These are phyloP conservation scores for Pestalotiopsis sp. DNA, from an alignment of 2,329 filamentous ascomycete species.

Conservation along the genomic window DNA sequence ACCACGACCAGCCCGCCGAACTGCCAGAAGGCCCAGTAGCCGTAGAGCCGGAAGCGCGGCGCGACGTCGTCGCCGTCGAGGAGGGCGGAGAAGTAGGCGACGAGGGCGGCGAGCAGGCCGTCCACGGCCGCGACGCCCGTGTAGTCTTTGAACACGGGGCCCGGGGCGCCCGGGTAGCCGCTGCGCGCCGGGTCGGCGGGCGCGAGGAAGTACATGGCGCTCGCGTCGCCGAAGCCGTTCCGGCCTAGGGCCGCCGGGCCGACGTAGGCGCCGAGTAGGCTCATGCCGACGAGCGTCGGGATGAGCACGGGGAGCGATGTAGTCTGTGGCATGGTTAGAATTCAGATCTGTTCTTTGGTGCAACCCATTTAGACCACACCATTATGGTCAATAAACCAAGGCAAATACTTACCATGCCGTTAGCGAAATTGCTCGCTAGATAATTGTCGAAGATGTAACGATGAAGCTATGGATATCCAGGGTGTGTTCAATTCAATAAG, in stretches of 20 bases:
- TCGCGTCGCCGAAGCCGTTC: conserved; percentile 21
- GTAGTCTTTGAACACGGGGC: conserved; percentile 24
- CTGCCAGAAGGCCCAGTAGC: conserved; percentile 30
- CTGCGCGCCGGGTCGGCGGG: conserved; percentile 14
- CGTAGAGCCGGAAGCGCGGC: conserved; percentile 24
- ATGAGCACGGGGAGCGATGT: conserved; percentile 16
- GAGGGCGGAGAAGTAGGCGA: conserved; percentile 26
- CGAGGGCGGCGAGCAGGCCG: conserved; percentile 27
- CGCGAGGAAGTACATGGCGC: conserved; percentile 6
- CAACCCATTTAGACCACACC: no score
- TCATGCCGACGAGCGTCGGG: conserved; percentile 24
- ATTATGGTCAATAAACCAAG: no score
- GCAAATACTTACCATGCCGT: no score
- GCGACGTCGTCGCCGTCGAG: conserved; percentile 27
- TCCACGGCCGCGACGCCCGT: conserved; percentile 23
- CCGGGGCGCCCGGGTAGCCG: conserved; percentile 21
- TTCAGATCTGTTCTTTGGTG: no score
- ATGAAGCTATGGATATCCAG: no score
- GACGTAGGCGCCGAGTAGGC: conserved; percentile 24
- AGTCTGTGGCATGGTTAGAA: neutral
- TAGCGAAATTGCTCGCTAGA: no score
- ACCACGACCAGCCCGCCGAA: conserved; percentile 29
- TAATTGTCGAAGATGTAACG: no score
- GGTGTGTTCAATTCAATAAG: no score
- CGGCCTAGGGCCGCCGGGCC: conserved; percentile 17